A percentile compares a stretch with the other conserved stretches of the same genome.
phyloP scores from a whole-genome alignment of 23 red algal genomes.

The Gracilaria caudata region DNA sequence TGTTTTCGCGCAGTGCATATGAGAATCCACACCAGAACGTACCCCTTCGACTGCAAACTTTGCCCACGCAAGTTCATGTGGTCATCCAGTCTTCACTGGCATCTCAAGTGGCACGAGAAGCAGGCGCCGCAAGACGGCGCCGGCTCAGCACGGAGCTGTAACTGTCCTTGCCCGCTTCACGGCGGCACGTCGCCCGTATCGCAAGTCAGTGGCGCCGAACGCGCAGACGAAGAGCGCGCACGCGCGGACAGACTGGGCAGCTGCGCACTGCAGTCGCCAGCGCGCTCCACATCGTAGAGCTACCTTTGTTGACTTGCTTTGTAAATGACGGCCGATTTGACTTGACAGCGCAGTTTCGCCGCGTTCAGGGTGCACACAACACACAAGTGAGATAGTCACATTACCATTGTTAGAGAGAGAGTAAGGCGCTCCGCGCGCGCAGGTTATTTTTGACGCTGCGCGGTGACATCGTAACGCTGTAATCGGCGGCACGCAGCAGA shows the following conservation, averaged over 20 bases:
- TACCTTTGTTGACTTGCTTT: too few species aligned
- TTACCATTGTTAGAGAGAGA: too few species aligned
- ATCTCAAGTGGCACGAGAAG: slow-evolving; percentile 37
- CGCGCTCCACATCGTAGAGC: not conserved
- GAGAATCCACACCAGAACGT: slow-evolving; percentile 26
- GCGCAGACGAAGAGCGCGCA: not conserved
- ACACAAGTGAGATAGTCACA: too few species aligned
- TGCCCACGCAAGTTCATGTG: slow-evolving; percentile 21
- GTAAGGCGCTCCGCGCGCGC: too few species aligned
- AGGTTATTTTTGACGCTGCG: too few species aligned
- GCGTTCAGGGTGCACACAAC: too few species aligned
- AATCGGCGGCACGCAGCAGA: not conserved
- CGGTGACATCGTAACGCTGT: not conserved
- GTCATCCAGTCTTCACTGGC: slow-evolving; percentile 31
- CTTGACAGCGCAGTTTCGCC: too few species aligned
- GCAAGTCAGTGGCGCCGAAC: not conserved
- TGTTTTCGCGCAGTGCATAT: slow-evolving; percentile 13
- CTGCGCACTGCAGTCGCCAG: not conserved
- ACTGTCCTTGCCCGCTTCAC: slow-evolving; percentile 16
- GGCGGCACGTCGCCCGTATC: slow-evolving; percentile 15
- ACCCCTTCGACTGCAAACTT: slow-evolving; percentile 2
- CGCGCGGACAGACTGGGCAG: not conserved
- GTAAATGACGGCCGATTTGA: too few species aligned
- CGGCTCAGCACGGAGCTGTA: not conserved
- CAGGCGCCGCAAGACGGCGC: not conserved